Conservation (phyloP, 352 stramenopile species). For the Elongisporangium prolatum region DNA sequence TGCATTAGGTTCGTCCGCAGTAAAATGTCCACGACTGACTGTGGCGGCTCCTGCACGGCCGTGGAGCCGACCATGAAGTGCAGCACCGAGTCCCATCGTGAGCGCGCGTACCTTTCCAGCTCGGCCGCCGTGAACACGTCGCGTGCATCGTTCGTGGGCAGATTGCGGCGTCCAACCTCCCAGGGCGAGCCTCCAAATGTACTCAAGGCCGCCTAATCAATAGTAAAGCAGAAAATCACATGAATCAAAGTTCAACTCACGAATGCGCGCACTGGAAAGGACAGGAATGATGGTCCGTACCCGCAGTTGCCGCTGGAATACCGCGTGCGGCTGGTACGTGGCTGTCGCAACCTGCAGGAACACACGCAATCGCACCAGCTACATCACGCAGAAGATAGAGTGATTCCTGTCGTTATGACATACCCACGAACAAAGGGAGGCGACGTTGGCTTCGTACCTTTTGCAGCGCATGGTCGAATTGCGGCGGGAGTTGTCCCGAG, state of each 20-base stretch:
- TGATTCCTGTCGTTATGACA: not conserved
- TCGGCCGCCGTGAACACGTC: conserved; percentile 41
- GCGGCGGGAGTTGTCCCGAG: conserved; percentile 33
- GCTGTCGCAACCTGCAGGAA: conserved; percentile 34
- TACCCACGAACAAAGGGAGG: not conserved
- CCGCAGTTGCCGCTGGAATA: conserved; percentile 61
- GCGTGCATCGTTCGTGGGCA: conserved; percentile 34
- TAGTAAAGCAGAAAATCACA: not conserved
- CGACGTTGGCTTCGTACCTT: conserved; percentile 11
- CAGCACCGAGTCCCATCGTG: conserved; percentile 64
- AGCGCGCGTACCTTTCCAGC: conserved; percentile 54
- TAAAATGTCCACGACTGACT: conserved; percentile 71
- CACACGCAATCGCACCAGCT: conserved; percentile 50
- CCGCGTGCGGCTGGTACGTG: conserved; percentile 39
- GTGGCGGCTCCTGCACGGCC: conserved; percentile 52
- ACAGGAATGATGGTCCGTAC: conserved; percentile 16
- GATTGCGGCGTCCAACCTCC: conserved; percentile 43
- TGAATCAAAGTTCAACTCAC: conserved; percentile 1
- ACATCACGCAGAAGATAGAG: not conserved
- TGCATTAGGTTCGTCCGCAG: conserved; percentile 69
- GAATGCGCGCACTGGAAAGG: not conserved
- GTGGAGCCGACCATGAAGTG: conserved; percentile 78
- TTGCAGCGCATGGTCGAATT: conserved; percentile 47
- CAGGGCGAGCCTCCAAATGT: conserved; percentile 70
- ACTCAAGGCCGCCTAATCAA: conserved; percentile 50